Conservation (phyloP, 148 eudicot genomes). For the Talinum fruticosum region DNA sequence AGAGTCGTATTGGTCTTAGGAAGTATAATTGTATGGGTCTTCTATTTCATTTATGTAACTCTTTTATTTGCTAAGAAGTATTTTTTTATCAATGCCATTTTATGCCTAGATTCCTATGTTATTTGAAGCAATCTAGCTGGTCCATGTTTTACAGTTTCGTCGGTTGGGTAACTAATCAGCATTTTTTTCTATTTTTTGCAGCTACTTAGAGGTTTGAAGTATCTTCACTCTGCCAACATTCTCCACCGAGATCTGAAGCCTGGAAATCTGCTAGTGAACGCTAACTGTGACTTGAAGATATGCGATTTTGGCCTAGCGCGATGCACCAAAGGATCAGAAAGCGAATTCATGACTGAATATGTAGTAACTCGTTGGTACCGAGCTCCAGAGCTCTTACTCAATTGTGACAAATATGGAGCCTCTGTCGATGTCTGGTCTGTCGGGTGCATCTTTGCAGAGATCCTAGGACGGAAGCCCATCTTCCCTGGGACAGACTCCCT, state of each 20-base stretch:
- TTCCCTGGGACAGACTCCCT: slow-evolving; percentile 31
- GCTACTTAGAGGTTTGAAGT: slow-evolving; percentile 43
- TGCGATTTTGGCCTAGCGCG: slow-evolving; percentile 52
- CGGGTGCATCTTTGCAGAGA: slow-evolving; percentile 49
- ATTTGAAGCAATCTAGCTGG: no score
- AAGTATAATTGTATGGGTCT: no score
- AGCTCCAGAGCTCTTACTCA: slow-evolving; percentile 42
- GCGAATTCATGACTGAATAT: slow-evolving; percentile 37
- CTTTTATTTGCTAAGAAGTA: no score
- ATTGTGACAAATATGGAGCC: slow-evolving; percentile 31
- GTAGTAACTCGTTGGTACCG: slow-evolving; percentile 46
- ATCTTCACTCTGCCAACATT: slow-evolving; percentile 47
- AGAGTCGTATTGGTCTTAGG: no score
- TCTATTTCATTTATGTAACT: no score
- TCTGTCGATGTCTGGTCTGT: slow-evolving; percentile 48
- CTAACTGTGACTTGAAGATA: slow-evolving; percentile 42
- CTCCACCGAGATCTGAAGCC: slow-evolving; percentile 54
- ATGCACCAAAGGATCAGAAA: slow-evolving; percentile 21
- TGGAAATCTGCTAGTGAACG: slow-evolving; percentile 41
- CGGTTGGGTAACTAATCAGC: not conserved
- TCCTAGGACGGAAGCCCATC: slow-evolving; percentile 35
- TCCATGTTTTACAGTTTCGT: no score
- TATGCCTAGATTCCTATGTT: no score
- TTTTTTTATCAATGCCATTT: no score
- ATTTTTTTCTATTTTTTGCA: slow-evolving; percentile 13